phyloP scores from a whole-genome alignment of 192 early-diverging fungal species.

The Backusella liffmaniae region DNA sequence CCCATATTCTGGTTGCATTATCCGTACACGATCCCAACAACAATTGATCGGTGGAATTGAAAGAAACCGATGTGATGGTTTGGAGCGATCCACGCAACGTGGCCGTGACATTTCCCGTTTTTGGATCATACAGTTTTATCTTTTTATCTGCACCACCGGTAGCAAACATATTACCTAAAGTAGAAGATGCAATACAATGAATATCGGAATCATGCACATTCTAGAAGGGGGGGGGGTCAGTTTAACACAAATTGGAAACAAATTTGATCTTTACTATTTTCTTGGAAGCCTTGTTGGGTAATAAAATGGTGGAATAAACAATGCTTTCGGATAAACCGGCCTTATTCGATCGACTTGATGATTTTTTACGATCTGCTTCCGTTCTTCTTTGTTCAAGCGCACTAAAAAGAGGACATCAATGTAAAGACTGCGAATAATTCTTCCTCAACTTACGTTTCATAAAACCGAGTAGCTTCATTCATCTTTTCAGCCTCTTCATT shows the following conservation, averaged over 20 bases:
- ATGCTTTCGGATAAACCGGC: not conserved
- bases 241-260: not conserved
- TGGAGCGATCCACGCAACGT: slow-evolving; percentile 82
- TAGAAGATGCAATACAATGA: slow-evolving; percentile 73
- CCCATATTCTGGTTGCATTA: slow-evolving; percentile 87
- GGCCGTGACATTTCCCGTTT: slow-evolving; percentile 59
- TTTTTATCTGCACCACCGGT: slow-evolving; percentile 82
- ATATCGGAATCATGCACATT: slow-evolving; percentile 76
- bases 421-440: too few species aligned
- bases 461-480: slow-evolving; percentile 89
- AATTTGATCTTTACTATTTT: slow-evolving; percentile 34
- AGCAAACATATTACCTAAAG: slow-evolving; percentile 67
- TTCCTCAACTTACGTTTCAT: slow-evolving; percentile 62
- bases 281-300: slow-evolving; percentile 43
- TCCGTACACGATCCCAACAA: slow-evolving; percentile 87
- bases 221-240: slow-evolving; percentile 36
- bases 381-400: slow-evolving; percentile 1
- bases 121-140: slow-evolving; percentile 75
- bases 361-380: not conserved
- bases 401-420: not conserved
- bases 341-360: not conserved
- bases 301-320: slow-evolving; percentile 5
- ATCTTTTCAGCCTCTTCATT: slow-evolving; percentile 87
- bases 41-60: slow-evolving; percentile 66
- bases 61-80: slow-evolving; percentile 80